Evolutionary conservation across 1,284 basidiomycete species (phyloP), one percentile per base, ranked within the genome.

Genomic region (Coriolopsis trogii): DNA sequence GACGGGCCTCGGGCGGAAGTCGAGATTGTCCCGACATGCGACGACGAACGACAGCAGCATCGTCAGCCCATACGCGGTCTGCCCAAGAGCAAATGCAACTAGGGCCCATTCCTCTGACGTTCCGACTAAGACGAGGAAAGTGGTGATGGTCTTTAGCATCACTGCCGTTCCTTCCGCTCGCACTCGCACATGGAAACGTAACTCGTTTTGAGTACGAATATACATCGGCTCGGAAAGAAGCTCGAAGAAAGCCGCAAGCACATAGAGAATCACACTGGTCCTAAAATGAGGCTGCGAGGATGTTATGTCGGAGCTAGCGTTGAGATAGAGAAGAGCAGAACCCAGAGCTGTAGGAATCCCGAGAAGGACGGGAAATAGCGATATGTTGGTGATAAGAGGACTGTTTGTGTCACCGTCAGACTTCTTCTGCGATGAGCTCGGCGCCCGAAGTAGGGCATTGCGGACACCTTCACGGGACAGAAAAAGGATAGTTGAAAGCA

Each of bases 401-500:
- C 15, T 37, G 3, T 33, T 34, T 3, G 36, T 16, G 16, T 51
- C 41, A 16, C 16, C 38, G 21, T 53, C 42, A 3, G 28, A 12
- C 7, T 29, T 24, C 7, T 47, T 20, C 13, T 45, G 16, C 2
- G 36, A 18, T 3, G 24, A 34, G 9, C 58, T 21, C 2, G 60
- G 43, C n/a, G 70, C 65, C 6, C 81, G 70, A 10, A 95, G 75
- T 2, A 96, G 78, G 6, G 90, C 87, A 67, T 89, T 92, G 30
- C 95, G 80, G 9, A 98, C 82, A 4, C 95, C 95, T 69, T 99
- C 97, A 9, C 96, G 79, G 25, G 90, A 89, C 6, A 98, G 78
- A 67, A 98, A 97, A 31, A 99, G 79, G 61, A 97, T 91, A 12
- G 93, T 94, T 56, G 89, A 91, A 30, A 93, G 81, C 24, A 99